Evolutionary conservation across 768 basidiomycete genomes (phyloP).

Genomic region (Leccinum sublutescens): DNA sequence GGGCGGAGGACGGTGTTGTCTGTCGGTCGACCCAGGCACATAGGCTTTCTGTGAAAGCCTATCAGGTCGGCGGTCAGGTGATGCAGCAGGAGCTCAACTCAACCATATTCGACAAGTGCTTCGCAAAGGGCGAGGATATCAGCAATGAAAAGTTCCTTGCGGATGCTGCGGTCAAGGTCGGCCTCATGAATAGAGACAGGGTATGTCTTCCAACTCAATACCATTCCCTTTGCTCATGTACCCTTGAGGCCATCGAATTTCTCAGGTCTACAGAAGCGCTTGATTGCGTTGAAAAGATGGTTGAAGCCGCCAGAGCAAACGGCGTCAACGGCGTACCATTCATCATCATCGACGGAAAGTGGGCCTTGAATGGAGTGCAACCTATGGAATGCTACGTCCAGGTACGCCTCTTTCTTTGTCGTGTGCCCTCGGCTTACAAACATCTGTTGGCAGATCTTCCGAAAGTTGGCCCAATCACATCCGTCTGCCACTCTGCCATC

Average conservation of each 20-base stretch:
- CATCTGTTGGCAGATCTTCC: constrained; percentile 26
- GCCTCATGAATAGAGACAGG: constrained; percentile 40
- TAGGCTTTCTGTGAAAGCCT: constrained; percentile 44
- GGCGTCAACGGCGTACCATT: constrained; percentile 54
- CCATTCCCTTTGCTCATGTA: neutral
- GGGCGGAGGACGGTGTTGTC: constrained; percentile 38
- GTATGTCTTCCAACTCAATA: constrained; percentile 20
- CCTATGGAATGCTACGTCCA: constrained; percentile 38
- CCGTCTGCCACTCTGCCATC: constrained; percentile 1
- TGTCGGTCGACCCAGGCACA: constrained; percentile 43
- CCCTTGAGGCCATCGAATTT: constrained; percentile 39
- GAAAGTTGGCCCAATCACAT: constrained; percentile 28
- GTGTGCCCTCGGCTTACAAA: neutral
- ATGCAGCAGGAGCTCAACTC: constrained; percentile 39
- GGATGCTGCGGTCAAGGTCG: constrained; percentile 36
- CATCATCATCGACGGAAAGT: constrained; percentile 45
- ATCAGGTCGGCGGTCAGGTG: constrained; percentile 38
- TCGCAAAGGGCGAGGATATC: constrained; percentile 41
- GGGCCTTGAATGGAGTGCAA: constrained; percentile 47
- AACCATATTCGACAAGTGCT: constrained; percentile 40
- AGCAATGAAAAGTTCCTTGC: constrained; percentile 37
- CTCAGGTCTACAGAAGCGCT: constrained; percentile 40
- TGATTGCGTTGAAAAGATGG: constrained; percentile 40
- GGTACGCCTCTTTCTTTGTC: constrained; percentile 24
- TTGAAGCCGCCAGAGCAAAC: constrained; percentile 39